phyloP scores from a whole-genome alignment of 345 rosid species.

The Euclidium syriacum region DNA sequence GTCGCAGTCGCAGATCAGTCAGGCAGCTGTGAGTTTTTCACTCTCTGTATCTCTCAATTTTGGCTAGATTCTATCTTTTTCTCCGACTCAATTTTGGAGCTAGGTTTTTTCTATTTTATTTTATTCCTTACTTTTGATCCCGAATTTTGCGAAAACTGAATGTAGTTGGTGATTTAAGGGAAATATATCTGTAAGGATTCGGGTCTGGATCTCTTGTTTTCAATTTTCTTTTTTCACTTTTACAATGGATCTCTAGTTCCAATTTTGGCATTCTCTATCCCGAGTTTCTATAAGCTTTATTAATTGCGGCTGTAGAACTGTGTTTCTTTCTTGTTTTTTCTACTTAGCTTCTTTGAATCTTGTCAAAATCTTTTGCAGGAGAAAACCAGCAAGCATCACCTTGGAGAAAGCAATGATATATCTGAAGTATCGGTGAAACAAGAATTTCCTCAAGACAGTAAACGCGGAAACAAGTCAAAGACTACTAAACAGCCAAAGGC shows the following conservation, averaged over 20 bases:
- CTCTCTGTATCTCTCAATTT: neutral
- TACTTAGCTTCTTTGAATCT: neutral
- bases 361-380: conserved; percentile 32
- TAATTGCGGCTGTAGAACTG: neutral
- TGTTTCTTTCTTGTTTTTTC: neutral
- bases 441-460: conserved; percentile 26
- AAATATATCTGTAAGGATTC: neutral
- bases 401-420: conserved; percentile 23
- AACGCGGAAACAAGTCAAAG: conserved; percentile 37
- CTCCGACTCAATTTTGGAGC: neutral
- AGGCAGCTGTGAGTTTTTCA: conserved; percentile 31
- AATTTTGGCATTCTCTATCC: neutral
- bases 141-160: conserved; percentile 14
- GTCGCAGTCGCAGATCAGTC: conserved; percentile 35
- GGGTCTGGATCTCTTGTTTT: conserved; percentile 1
- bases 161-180: conserved; percentile 7
- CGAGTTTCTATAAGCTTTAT: neutral
- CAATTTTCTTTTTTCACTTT: neutral
- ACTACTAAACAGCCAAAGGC: conserved; percentile 33
- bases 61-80: neutral
- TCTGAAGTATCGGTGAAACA: conserved; percentile 23
- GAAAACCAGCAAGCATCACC: conserved; percentile 31
- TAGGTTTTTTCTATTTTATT: neutral
- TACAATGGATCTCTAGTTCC: neutral
- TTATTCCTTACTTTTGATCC: neutral